These are phyloP conservation scores for Cytospora piceae DNA, from an alignment of 2,329 filamentous ascomycete genomes.

Conservation along the genomic window DNA sequence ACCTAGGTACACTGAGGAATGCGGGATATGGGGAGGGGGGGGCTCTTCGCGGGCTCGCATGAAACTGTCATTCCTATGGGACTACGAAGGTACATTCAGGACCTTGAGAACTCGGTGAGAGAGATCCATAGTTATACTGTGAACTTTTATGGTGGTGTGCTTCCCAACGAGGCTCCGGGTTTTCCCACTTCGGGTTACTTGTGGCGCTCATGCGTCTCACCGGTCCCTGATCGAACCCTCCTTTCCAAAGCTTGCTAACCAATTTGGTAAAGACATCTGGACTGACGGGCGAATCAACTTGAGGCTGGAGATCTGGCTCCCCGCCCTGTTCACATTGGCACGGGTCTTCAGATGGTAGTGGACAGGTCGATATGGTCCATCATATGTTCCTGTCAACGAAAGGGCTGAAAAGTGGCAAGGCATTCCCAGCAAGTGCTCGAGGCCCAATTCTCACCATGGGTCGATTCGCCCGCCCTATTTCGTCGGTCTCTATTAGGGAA, in stretches of 20 bases:
- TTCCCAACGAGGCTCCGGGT: neutral
- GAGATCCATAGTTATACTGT: neutral
- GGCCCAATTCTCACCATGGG: conserved; percentile 21
- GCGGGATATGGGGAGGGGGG: no score
- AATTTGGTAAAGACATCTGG: neutral
- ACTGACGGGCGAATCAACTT: neutral
- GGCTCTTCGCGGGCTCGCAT: no score
- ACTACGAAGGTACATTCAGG: neutral
- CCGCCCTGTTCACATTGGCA: neutral
- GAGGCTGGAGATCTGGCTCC: neutral
- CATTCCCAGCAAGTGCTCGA: conserved; percentile 12
- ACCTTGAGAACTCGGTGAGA: neutral
- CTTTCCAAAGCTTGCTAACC: neutral
- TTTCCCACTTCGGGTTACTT: neutral
- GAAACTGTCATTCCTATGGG: no score
- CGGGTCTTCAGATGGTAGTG: neutral
- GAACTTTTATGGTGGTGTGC: neutral
- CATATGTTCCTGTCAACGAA: neutral
- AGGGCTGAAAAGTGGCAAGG: conserved; percentile 22
- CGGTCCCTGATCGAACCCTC: conserved; percentile 4
- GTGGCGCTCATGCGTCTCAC: neutral
- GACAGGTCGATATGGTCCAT: neutral
- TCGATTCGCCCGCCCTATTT: conserved; percentile 17
- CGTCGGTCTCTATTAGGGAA: conserved; percentile 11
- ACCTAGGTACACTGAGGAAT: no score